Evolutionary conservation across 2,329 filamentous ascomycete genomes (phyloP).

Genomic region (Apiospora hydei): DNA sequence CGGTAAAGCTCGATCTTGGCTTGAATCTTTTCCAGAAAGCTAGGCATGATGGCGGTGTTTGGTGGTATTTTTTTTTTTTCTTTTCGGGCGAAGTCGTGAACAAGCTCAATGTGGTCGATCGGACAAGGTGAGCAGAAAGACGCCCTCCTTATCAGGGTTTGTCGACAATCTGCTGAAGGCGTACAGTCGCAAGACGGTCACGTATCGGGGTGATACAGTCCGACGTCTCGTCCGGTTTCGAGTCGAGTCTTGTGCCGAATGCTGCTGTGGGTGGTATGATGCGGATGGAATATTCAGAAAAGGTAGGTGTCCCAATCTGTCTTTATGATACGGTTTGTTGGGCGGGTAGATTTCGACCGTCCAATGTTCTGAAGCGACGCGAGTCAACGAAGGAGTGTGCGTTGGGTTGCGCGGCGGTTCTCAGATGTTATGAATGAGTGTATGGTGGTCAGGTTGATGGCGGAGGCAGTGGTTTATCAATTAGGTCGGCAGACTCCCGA

Average conservation of each 20-base stretch:
- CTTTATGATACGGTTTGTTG: constrained; percentile 8
- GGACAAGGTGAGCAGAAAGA: background rate
- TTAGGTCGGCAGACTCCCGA: constrained; percentile 4
- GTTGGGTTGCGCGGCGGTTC: background rate
- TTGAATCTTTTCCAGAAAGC: constrained; percentile 66
- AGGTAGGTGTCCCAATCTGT: background rate
- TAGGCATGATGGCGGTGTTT: constrained; percentile 44
- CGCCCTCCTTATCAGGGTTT: background rate
- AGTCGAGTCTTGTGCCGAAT: constrained; percentile 11
- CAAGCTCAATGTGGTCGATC: background rate
- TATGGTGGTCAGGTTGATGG: constrained; percentile 1
- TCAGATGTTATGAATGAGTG: constrained; percentile 6
- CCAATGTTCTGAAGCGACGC: constrained; percentile 10
- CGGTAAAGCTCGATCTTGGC: constrained; percentile 88
- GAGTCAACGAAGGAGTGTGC: constrained; percentile 20
- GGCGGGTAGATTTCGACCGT: background rate
- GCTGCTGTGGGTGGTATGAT: background rate
- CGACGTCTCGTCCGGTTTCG: constrained; percentile 19
- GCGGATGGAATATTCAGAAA: background rate
- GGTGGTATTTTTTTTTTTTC: background rate
- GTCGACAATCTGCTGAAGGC: background rate
- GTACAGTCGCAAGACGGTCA: background rate
- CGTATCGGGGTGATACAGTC: constrained; percentile 14
- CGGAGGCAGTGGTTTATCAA: constrained; percentile 1
- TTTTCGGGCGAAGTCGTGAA: background rate